Evolutionary conservation across 1,284 basidiomycete genomes (phyloP).

Genomic region (Tilletia walkeri): DNA sequence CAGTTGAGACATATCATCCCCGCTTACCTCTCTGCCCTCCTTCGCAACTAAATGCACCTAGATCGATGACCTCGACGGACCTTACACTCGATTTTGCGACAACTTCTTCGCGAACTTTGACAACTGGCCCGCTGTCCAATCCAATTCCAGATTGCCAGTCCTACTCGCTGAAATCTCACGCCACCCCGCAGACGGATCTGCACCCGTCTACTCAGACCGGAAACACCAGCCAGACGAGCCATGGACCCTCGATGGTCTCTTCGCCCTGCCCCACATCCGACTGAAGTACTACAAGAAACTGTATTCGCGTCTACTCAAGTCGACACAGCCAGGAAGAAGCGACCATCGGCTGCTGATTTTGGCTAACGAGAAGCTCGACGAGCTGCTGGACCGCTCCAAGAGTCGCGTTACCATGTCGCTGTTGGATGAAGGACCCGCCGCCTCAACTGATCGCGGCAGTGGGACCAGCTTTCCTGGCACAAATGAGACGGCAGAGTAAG

Average conservation of each 20-base stretch:
- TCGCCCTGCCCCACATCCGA: constrained; percentile 78
- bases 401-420: constrained; percentile 35
- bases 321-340: constrained; percentile 79
- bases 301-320: constrained; percentile 81
- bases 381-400: constrained; percentile 66
- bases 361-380: constrained; percentile 78
- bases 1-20: not conserved
- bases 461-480: constrained; percentile 37
- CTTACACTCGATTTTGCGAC: constrained; percentile 78
- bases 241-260: constrained; percentile 86
- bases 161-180: constrained; percentile 72
- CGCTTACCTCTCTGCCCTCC: not conserved
- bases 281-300: constrained; percentile 90
- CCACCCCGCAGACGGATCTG: constrained; percentile 33
- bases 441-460: constrained; percentile 23
- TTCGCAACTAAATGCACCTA: not conserved
- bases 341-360: constrained; percentile 78
- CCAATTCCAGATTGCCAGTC: constrained; percentile 69
- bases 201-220: constrained; percentile 35
- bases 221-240: constrained; percentile 35
- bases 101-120: constrained; percentile 79
- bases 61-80: constrained; percentile 67
- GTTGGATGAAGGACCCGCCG: constrained; percentile 30
- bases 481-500: constrained; percentile 29
- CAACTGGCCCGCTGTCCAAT: constrained; percentile 72